A percentile compares a stretch with the other conserved stretches of the same genome.
Evolutionary conservation across 179 eudicot species (phyloP).

Genomic region (Nepenthes alata): DNA sequence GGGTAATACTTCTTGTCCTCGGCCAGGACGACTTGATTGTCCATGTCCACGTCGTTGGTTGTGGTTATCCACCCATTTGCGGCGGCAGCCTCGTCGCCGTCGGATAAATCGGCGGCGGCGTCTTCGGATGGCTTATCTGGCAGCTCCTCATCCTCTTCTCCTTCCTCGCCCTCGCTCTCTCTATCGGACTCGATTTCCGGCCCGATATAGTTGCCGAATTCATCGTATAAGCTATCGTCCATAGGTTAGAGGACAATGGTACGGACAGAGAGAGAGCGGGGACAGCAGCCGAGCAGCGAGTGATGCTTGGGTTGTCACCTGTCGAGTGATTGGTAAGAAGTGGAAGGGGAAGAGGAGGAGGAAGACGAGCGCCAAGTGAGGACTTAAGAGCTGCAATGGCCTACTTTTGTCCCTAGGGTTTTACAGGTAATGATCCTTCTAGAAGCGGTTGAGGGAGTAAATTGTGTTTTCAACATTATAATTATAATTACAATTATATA

Average conservation of each 20-base stretch:
- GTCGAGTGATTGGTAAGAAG: too few species aligned
- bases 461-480: too few species aligned
- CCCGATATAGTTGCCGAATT: conserved; percentile 95
- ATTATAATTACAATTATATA: too few species aligned
- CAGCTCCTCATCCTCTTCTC: conserved; percentile 40
- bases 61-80: conserved; percentile 58
- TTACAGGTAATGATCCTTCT: too few species aligned
- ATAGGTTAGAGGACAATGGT: conserved; percentile 14
- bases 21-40: conserved; percentile 71
- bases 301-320: too few species aligned
- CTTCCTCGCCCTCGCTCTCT: conserved; percentile 52
- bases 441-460: too few species aligned
- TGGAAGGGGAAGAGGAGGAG: too few species aligned
- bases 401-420: too few species aligned
- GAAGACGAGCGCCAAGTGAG: too few species aligned
- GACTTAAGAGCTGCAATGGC: too few species aligned
- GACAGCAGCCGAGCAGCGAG: background rate
- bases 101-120: conserved; percentile 25
- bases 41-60: conserved; percentile 60
- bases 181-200: conserved; percentile 83
- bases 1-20: conserved; percentile 98
- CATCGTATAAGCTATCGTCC: conserved; percentile 94
- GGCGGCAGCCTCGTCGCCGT: conserved; percentile 25
- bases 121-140: conserved; percentile 32
- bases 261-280: conserved; percentile 4